Evolutionary conservation across 176 grass and related monocot genomes (phyloP).

Genomic region (Tillandsia fasciculata): DNA sequence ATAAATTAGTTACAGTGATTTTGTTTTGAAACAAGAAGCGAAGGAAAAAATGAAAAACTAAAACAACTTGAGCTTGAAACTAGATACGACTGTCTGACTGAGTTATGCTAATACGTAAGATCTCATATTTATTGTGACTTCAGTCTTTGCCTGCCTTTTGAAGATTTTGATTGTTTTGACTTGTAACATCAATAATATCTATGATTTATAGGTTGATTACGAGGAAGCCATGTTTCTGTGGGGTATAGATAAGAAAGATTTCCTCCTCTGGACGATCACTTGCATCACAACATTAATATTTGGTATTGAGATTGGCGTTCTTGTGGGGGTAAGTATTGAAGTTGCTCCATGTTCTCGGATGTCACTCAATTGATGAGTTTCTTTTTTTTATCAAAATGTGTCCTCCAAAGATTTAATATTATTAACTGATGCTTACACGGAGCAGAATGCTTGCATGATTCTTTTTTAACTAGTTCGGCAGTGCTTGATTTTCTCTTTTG

Average conservation of each 20-base stretch:
- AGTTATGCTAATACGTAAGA: no score
- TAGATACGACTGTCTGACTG: no score
- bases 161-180: constrained; percentile 15
- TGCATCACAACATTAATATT: constrained; percentile 66
- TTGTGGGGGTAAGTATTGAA: constrained; percentile 63
- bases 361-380: background rate
- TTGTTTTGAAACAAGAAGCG: no score
- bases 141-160: background rate
- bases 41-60: no score
- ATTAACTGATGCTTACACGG: background rate
- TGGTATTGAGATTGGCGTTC: constrained; percentile 92
- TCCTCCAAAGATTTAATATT: background rate
- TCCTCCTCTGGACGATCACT: constrained; percentile 83
- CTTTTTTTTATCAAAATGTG: background rate
- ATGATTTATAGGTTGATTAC: constrained; percentile 66
- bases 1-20: no score
- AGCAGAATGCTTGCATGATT: no score
- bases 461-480: background rate
- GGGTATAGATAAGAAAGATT: constrained; percentile 89
- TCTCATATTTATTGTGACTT: no score
- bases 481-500: background rate
- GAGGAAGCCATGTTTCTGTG: constrained; percentile 88
- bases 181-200: constrained; percentile 13
- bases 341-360: background rate
- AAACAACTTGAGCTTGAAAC: no score